A percentile compares a stretch with the other conserved stretches of the same genome.
These are phyloP conservation scores for Rubia tinctorum DNA, from an alignment of 305 asterid species.

Conservation along the genomic window DNA sequence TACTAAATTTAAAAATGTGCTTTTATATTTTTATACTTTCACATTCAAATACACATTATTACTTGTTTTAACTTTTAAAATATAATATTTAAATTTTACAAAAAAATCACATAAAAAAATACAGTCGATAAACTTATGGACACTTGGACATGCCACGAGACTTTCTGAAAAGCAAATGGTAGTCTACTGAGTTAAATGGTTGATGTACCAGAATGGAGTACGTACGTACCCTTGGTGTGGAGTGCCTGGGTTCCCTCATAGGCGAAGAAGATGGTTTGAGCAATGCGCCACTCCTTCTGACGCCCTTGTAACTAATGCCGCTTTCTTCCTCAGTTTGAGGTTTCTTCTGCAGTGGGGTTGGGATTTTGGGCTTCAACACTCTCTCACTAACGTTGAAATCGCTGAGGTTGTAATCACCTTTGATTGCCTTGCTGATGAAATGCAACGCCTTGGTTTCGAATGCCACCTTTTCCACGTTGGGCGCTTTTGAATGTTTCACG, in stretches of 20 bases:
- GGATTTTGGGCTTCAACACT: conserved; percentile 23
- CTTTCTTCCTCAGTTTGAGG: conserved; percentile 27
- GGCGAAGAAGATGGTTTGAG: conserved; percentile 61
- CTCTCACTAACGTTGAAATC: conserved; percentile 46
- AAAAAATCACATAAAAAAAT: too few relatives aligned
- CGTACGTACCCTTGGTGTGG: conserved; percentile 70
- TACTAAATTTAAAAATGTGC: too few relatives aligned
- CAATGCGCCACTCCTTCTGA: conserved; percentile 36
- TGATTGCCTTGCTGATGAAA: conserved; percentile 84
- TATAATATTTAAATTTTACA: too few relatives aligned
- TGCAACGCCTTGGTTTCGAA: conserved; percentile 75
- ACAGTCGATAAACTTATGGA: too few relatives aligned
- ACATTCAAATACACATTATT: too few relatives aligned
- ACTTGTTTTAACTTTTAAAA: too few relatives aligned
- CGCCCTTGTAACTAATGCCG: conserved; percentile 29
- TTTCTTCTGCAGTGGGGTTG: conserved; percentile 17
- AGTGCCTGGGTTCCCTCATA: conserved; percentile 50
- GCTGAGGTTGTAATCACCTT: conserved; percentile 60
- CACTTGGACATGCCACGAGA: too few relatives aligned
- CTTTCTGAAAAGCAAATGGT: too few relatives aligned
- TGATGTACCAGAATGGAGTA: too few relatives aligned
- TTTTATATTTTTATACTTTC: too few relatives aligned
- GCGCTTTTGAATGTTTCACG: conserved; percentile 4
- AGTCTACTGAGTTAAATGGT: too few relatives aligned
- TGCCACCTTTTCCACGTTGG: conserved; percentile 33